Conservation (phyloP, 805 yeast species). For the Saturnispora halmiae region DNA sequence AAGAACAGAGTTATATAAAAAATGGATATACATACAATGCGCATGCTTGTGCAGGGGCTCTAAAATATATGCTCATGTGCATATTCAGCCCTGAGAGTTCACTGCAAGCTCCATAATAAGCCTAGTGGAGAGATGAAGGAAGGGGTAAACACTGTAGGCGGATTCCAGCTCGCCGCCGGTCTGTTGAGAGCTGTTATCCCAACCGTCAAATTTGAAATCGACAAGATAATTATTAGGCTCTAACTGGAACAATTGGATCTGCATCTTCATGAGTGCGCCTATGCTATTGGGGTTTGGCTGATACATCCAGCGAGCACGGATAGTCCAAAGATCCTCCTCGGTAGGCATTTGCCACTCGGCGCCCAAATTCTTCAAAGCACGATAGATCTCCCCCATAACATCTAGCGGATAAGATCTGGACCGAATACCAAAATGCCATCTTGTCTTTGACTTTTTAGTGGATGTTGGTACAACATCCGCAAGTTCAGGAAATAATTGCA, state of each 20-base stretch:
- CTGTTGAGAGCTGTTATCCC: slow-evolving; percentile 64
- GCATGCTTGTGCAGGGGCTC: neutral
- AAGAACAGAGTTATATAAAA: neutral
- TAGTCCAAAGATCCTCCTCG: slow-evolving; percentile 94
- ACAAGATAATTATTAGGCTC: slow-evolving; percentile 95
- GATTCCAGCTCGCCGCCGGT: slow-evolving; percentile 62
- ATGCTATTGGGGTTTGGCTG: slow-evolving; percentile 32
- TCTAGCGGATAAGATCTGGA: slow-evolving; percentile 94
- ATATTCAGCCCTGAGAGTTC: slow-evolving; percentile 57
- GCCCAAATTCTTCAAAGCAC: slow-evolving; percentile 86
- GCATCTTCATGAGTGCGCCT: slow-evolving; percentile 91
- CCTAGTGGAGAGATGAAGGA: slow-evolving; percentile 83
- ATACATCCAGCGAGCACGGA: slow-evolving; percentile 89
- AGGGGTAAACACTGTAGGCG: slow-evolving; percentile 93
- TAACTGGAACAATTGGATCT: slow-evolving; percentile 87
- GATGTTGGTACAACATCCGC: slow-evolving; percentile 37
- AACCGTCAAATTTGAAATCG: slow-evolving; percentile 96
- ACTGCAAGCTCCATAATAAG: slow-evolving; percentile 96
- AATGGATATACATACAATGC: neutral
- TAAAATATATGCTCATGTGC: neutral
- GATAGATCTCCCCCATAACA: slow-evolving; percentile 96
- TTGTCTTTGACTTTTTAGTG: slow-evolving; percentile 79
- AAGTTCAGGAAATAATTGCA: slow-evolving; percentile 29
- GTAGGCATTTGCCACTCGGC: slow-evolving; percentile 97
- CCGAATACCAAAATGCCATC: slow-evolving; percentile 98